A percentile compares a stretch with the other conserved stretches of the same genome.
Evolutionary conservation across 306 rosid species (phyloP).

Genomic region (Rosa persica): DNA sequence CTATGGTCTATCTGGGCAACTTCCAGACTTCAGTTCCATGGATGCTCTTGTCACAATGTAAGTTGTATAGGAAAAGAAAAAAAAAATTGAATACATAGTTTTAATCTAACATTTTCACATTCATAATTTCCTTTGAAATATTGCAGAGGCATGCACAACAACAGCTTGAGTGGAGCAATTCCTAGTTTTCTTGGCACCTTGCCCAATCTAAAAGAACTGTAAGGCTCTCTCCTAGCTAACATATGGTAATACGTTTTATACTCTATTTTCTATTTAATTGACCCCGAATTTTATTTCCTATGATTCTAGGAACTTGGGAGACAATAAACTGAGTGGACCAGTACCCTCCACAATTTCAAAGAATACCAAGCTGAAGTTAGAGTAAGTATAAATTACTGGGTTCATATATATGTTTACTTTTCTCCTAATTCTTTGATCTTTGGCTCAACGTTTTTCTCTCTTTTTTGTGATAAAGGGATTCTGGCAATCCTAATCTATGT

Average conservation of each 20-base stretch:
- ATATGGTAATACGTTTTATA: background rate
- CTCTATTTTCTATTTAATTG: background rate
- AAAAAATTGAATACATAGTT: background rate
- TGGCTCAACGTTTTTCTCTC: background rate
- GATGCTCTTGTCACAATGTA: slow-evolving; percentile 49
- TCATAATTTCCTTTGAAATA: background rate
- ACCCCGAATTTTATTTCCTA: background rate
- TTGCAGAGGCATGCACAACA: slow-evolving; percentile 41
- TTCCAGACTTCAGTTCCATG: slow-evolving; percentile 52
- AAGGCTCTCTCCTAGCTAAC: background rate
- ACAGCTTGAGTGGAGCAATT: slow-evolving; percentile 41
- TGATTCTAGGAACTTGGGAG: slow-evolving; percentile 21
- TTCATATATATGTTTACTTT: background rate
- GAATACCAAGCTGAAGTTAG: slow-evolving; percentile 20
- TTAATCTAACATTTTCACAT: background rate
- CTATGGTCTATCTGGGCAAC: slow-evolving; percentile 37
- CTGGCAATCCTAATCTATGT: slow-evolving; percentile 19
- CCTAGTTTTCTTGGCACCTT: slow-evolving; percentile 45
- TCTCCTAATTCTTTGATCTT: background rate
- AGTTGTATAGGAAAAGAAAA: slow-evolving; percentile 6
- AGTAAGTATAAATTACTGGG: slow-evolving; percentile 10
- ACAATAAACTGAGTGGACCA: slow-evolving; percentile 32
- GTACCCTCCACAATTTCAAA: slow-evolving; percentile 26
- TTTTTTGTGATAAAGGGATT: background rate
- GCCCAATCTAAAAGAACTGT: slow-evolving; percentile 38